A percentile compares a stretch with the other conserved stretches of the same genome.
Evolutionary conservation across 768 basidiomycete genomes (phyloP).

Genomic region (Boletus subcaerulescens): DNA sequence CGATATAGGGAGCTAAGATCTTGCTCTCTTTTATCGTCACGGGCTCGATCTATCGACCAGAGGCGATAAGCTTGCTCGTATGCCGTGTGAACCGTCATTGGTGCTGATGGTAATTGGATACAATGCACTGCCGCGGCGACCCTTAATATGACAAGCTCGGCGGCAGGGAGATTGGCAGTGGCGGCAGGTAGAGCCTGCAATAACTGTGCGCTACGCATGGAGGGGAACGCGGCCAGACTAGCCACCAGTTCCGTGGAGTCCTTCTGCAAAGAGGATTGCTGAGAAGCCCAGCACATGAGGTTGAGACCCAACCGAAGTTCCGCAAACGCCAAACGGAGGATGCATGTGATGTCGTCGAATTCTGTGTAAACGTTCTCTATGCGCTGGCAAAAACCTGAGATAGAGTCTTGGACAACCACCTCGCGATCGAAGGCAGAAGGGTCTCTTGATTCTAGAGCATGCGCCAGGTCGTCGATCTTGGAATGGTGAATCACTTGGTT

Average conservation of each 20-base stretch:
- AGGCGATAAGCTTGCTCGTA: conserved; percentile 75
- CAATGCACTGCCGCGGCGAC: conserved; percentile 41
- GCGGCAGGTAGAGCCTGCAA: conserved; percentile 28
- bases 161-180: conserved; percentile 16
- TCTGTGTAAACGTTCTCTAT: conserved; percentile 65
- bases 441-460: conserved; percentile 36
- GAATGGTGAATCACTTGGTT: conserved; percentile 47
- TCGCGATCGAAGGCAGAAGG: conserved; percentile 51
- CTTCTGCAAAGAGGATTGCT: conserved; percentile 14
- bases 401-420: conserved; percentile 72
- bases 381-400: conserved; percentile 74
- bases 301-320: conserved; percentile 73
- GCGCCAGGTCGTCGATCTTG: conserved; percentile 50
- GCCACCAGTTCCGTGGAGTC: conserved; percentile 24
- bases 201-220: conserved; percentile 40
- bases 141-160: conserved; percentile 38
- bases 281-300: conserved; percentile 36
- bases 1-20: conserved; percentile 78
- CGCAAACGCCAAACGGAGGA: conserved; percentile 64
- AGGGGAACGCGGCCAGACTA: conserved; percentile 53
- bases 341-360: conserved; percentile 65
- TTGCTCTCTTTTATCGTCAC: conserved; percentile 59
- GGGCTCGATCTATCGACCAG: conserved; percentile 80
- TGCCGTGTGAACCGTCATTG: conserved; percentile 38
- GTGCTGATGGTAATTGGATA: conserved; percentile 6